A percentile compares a stretch with the other conserved stretches of the same genome.
These are phyloP conservation scores for Thermomyces lanuginosus DNA, from an alignment of 2,329 filamentous ascomycete genomes.

Conservation along the genomic window DNA sequence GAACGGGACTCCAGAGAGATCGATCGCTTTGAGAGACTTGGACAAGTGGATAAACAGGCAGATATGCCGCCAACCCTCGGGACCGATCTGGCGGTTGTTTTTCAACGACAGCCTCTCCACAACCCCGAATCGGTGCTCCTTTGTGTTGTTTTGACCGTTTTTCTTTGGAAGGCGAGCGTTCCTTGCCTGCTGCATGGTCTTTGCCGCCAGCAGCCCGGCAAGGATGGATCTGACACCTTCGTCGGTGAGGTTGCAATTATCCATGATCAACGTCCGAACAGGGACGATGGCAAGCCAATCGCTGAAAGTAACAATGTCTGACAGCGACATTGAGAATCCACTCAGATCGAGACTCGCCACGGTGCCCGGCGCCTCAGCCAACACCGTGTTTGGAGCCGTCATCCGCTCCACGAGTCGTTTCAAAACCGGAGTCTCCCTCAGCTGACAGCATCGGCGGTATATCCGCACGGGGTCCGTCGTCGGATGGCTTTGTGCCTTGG, in stretches of 20 bases:
- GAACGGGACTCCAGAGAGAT: slow-evolving; percentile 72
- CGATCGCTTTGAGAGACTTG: slow-evolving; percentile 66
- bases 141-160: slow-evolving; percentile 21
- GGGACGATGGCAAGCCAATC: slow-evolving; percentile 92
- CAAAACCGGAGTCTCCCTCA: slow-evolving; percentile 80
- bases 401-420: slow-evolving; percentile 88
- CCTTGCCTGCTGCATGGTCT: slow-evolving; percentile 43
- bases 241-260: slow-evolving; percentile 74
- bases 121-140: slow-evolving; percentile 40
- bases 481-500: slow-evolving; percentile 48
- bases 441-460: slow-evolving; percentile 83
- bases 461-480: slow-evolving; percentile 86
- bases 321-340: slow-evolving; percentile 65
- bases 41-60: slow-evolving; percentile 83
- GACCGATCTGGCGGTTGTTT: slow-evolving; percentile 70
- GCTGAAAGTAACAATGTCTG: slow-evolving; percentile 72
- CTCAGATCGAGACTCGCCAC: slow-evolving; percentile 71
- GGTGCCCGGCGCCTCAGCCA: slow-evolving; percentile 50
- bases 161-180: slow-evolving; percentile 29
- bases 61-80: slow-evolving; percentile 81
- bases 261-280: slow-evolving; percentile 67
- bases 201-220: slow-evolving; percentile 68
- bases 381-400: slow-evolving; percentile 48
- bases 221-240: slow-evolving; percentile 76
- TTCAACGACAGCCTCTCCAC: slow-evolving; percentile 78